Conservation (phyloP, 1,284 basidiomycete genomes). For the Papiliotrema laurentii region DNA sequence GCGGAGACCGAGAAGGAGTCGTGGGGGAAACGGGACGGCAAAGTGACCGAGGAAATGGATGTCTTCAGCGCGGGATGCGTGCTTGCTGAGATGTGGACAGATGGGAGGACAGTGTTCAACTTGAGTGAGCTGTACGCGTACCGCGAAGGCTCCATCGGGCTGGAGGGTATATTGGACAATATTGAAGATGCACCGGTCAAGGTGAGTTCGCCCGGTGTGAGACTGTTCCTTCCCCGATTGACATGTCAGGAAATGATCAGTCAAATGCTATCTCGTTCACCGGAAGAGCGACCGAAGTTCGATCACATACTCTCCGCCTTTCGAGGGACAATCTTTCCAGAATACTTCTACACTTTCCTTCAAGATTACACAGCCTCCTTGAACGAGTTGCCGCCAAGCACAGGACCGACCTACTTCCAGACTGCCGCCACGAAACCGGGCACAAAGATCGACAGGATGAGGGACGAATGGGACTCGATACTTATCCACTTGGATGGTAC, state of each 20-base stretch:
- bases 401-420: slow-evolving; percentile 21
- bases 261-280: slow-evolving; percentile 83
- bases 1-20: slow-evolving; percentile 22
- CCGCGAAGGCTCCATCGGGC: slow-evolving; percentile 72
- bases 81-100: slow-evolving; percentile 91
- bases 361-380: slow-evolving; percentile 80
- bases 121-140: slow-evolving; percentile 96
- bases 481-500: slow-evolving; percentile 29
- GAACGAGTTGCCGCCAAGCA: slow-evolving; percentile 54
- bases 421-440: slow-evolving; percentile 24
- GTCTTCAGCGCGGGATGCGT: slow-evolving; percentile 95
- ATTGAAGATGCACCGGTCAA: slow-evolving; percentile 78
- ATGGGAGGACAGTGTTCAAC: slow-evolving; percentile 90
- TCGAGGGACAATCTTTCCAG: slow-evolving; percentile 78
- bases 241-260: slow-evolving; percentile 67
- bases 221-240: too few relatives aligned
- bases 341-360: slow-evolving; percentile 89
- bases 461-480: slow-evolving; percentile 44
- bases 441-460: slow-evolving; percentile 36
- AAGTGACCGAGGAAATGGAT: slow-evolving; percentile 94
- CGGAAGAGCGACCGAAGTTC: slow-evolving; percentile 72
- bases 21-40: slow-evolving; percentile 62
- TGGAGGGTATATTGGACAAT: slow-evolving; percentile 66
- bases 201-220: slow-evolving; percentile 53
- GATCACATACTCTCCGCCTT: slow-evolving; percentile 72